Evolutionary conservation across 805 yeast species (phyloP).

Genomic region (Ogataea polymorpha): DNA sequence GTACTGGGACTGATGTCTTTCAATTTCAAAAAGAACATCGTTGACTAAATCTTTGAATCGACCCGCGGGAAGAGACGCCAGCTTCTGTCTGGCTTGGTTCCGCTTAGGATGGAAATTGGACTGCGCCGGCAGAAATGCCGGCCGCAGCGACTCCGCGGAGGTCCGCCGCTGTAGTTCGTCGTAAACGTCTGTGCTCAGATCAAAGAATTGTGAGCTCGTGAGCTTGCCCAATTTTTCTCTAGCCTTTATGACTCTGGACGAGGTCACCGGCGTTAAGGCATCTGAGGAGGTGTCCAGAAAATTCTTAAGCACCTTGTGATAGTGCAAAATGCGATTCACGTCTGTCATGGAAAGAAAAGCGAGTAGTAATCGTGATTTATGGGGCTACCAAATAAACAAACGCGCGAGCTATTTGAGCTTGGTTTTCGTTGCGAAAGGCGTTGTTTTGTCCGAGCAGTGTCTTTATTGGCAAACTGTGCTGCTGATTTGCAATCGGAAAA

Average conservation of each 20-base stretch:
- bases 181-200: constrained; percentile 88
- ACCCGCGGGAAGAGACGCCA: constrained; percentile 75
- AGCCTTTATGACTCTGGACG: constrained; percentile 74
- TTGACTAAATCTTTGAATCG: constrained; percentile 87
- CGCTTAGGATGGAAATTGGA: constrained; percentile 84
- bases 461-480: not conserved
- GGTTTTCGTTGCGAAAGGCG: no score
- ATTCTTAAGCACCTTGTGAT: constrained; percentile 48
- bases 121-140: constrained; percentile 66
- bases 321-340: constrained; percentile 26
- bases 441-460: no score
- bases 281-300: constrained; percentile 51
- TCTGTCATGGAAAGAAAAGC: constrained; percentile 12
- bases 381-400: not conserved
- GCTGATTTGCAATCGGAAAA: not conserved
- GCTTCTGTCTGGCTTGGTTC: constrained; percentile 90
- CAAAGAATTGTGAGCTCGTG: constrained; percentile 79
- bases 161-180: constrained; percentile 86
- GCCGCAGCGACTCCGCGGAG: constrained; percentile 46
- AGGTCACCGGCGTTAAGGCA: constrained; percentile 38
- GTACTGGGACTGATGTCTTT: constrained; percentile 40
- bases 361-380: not conserved
- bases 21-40: constrained; percentile 85
- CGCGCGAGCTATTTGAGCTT: not conserved
- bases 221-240: constrained; percentile 80